Percentiles rank a stretch among this genome's conserved stretches.
Evolutionary conservation across 805 yeast genomes (phyloP).

Genomic region (Lipomyces mesembrius): DNA sequence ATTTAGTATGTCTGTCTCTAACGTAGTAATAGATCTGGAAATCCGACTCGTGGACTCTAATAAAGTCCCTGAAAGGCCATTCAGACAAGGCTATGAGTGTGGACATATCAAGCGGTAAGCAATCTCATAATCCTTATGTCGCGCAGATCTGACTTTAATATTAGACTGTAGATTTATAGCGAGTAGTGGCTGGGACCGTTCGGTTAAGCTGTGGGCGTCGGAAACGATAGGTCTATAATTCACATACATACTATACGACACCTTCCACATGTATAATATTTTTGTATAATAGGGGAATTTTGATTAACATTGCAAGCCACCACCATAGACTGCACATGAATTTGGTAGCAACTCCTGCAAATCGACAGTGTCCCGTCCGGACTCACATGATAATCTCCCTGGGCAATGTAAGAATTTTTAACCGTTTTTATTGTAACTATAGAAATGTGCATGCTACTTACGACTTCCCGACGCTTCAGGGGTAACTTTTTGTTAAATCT

Average conservation of each 20-base stretch:
- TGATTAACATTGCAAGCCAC: not conserved
- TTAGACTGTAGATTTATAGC: constrained; percentile 52
- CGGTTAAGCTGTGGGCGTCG: constrained; percentile 65
- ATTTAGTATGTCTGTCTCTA: not conserved
- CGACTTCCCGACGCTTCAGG: not conserved
- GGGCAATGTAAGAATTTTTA: not conserved
- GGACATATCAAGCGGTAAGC: constrained; percentile 51
- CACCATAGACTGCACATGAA: not conserved
- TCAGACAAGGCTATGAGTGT: constrained; percentile 74
- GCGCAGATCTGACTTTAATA: not conserved
- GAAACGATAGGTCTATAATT: constrained; percentile 17
- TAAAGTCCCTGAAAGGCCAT: constrained; percentile 59
- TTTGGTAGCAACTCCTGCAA: too few relatives aligned
- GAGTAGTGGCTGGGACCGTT: constrained; percentile 84
- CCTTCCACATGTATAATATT: not conserved
- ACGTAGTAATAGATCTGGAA: constrained; percentile 52
- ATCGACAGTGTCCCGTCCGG: not conserved
- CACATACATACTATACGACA: not conserved
- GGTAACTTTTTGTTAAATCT: not conserved
- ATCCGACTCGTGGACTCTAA: constrained; percentile 69
- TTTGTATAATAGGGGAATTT: not conserved
- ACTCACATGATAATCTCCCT: not conserved
- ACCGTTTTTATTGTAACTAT: not conserved
- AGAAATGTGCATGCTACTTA: not conserved
- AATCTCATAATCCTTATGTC: not conserved